Evolutionary conservation across 495 filamentous ascomycete species (phyloP).

Genomic region (Friedmanniomyces endolithicus): DNA sequence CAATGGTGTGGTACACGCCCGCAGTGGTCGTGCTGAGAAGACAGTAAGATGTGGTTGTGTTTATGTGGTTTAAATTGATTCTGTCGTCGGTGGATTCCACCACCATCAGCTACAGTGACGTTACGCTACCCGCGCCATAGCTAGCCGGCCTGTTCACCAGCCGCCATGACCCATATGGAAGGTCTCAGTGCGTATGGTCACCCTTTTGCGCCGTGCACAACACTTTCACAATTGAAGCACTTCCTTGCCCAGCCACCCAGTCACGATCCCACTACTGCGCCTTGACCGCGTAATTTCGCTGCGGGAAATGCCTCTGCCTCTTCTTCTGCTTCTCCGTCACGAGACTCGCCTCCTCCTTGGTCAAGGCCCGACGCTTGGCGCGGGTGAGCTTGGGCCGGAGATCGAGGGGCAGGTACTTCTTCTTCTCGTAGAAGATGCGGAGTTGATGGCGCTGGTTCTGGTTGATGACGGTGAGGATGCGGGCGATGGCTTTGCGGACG

Average conservation of each 20-base stretch:
- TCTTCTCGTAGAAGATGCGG: slow-evolving; percentile 97
- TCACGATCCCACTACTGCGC: slow-evolving; percentile 35
- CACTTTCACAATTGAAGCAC: background rate
- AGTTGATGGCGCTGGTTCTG: slow-evolving; percentile 95
- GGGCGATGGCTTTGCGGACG: slow-evolving; percentile 97
- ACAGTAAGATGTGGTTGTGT: no score
- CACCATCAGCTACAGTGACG: background rate
- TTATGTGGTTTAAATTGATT: no score
- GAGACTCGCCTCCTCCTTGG: slow-evolving; percentile 70
- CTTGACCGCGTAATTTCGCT: slow-evolving; percentile 98
- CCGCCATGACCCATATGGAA: background rate
- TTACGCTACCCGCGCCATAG: background rate
- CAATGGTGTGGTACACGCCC: no score
- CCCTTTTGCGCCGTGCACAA: background rate
- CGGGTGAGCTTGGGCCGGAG: slow-evolving; percentile 95
- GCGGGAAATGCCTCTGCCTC: slow-evolving; percentile 88
- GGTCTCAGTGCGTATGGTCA: background rate
- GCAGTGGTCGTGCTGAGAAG: no score
- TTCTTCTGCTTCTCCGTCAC: slow-evolving; percentile 86
- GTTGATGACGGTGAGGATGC: slow-evolving; percentile 97
- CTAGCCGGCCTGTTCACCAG: background rate
- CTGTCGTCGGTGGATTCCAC: background rate
- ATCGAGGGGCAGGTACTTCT: slow-evolving; percentile 96
- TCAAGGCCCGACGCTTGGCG: slow-evolving; percentile 83
- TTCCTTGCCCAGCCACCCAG: background rate